Evolutionary conservation across 164 flowering plant genomes (phyloP), one percentile per base, ranked within the genome.

Genomic region (Warburgia ugandensis): DNA sequence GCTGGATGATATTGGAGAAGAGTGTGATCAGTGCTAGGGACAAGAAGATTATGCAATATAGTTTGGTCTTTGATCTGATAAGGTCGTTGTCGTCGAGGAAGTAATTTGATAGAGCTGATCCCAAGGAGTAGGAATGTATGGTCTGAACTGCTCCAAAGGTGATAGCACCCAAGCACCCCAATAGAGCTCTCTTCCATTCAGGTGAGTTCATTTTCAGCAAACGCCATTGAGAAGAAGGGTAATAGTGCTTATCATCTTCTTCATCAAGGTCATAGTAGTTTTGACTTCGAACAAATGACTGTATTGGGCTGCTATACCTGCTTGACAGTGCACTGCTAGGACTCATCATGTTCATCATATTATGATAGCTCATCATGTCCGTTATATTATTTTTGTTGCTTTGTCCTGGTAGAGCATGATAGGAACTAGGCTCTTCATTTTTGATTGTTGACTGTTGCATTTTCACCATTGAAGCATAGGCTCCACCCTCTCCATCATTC

Each of bases 91-190:
- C 76, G 10, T 62, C 8, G 12, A 56, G 46, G 63, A 79, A 79
- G 67, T 74, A 81, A 20, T 66, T 61, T 20, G 80, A 59, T 35
- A 74, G 58, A 12, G 77, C 66, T 23, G 67, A 52, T 21, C 81
- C 92, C 9, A 79, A 59, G 36, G 77, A 66, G 53, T 66, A 80
- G 21, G 84, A 79, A 56, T 77, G 75, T 10, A 69, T 50, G 3
- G 84, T 79, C 45, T 80, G 86, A 31, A 77, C 68, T 21, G 75
- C 78, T 43, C 83, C 86, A 7, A 72, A 71, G 20, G 75, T 72
- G 17, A 80, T 46, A 10, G 84, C 86, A 9, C 77, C 79, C n/a
- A 77, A 4, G 62, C 79, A 73, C 20, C 90, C 90, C 26, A 79
- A 35, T 45, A 76, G 29, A 40, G 80, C 75, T 31, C 52, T 43